Evolutionary conservation across 352 stramenopile species (phyloP).

Genomic region (Phytophthora vignae): DNA sequence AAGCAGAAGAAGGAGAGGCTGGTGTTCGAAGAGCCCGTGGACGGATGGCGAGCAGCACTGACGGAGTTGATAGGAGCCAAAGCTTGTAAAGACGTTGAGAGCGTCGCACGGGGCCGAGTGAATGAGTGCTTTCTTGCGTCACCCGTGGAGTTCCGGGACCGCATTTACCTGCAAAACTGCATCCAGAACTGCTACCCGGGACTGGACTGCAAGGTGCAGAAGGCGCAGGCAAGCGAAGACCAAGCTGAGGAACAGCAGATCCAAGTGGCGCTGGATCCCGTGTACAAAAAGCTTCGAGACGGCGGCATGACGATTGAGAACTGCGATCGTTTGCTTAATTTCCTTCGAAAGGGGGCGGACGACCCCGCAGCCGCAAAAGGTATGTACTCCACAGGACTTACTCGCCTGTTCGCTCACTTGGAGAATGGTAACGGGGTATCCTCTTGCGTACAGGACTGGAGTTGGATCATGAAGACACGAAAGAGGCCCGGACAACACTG

Average conservation of each 20-base stretch:
- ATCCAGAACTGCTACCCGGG: constrained; percentile 82
- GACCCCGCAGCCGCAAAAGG: constrained; percentile 48
- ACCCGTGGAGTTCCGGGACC: constrained; percentile 59
- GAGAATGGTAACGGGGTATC: background rate
- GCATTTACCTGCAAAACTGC: constrained; percentile 75
- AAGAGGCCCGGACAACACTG: constrained; percentile 63
- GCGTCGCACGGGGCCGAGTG: constrained; percentile 29
- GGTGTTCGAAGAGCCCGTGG: constrained; percentile 56
- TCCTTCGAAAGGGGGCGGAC: constrained; percentile 60
- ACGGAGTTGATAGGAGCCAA: constrained; percentile 33
- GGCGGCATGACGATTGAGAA: constrained; percentile 61
- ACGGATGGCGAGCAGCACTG: constrained; percentile 62
- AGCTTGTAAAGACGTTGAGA: constrained; percentile 21
- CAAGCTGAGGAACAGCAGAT: constrained; percentile 40
- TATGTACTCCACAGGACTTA: constrained; percentile 5
- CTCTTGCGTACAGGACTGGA: constrained; percentile 43
- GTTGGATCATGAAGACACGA: constrained; percentile 67
- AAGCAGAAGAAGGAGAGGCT: constrained; percentile 55
- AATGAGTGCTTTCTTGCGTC: constrained; percentile 42
- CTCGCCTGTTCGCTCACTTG: background rate
- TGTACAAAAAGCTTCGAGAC: constrained; percentile 75
- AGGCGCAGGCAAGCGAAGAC: constrained; percentile 18
- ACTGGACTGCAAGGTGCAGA: constrained; percentile 68
- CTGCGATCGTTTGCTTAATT: constrained; percentile 56
- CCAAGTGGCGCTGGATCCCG: constrained; percentile 61